Percentiles rank a stretch among this genome's conserved stretches.
Conservation (phyloP, 371 early-diverging fungal species). For the Smittium culicis region DNA sequence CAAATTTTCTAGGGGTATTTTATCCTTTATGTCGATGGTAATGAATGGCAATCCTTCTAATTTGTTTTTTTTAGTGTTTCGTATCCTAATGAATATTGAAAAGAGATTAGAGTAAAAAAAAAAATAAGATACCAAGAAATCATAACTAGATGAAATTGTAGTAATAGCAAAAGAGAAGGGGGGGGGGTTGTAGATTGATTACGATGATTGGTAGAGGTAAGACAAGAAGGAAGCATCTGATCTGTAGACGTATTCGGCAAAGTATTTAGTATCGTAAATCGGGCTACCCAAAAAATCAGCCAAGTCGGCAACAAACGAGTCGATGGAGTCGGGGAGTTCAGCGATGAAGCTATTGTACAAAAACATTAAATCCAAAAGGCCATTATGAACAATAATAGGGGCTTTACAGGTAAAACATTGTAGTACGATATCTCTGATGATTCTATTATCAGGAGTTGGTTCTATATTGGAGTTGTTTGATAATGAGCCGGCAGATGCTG, state of each 20-base stretch:
- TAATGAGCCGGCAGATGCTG: too few relatives aligned
- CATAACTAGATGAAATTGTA: too few relatives aligned
- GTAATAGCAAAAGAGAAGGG: too few relatives aligned
- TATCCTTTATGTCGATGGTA: background rate
- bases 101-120: too few relatives aligned
- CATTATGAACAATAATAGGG: slow-evolving; percentile 71
- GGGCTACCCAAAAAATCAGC: slow-evolving; percentile 65
- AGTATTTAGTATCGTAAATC: slow-evolving; percentile 76
- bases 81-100: too few relatives aligned
- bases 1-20: too few relatives aligned
- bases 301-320: slow-evolving; percentile 58
- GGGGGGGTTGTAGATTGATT: too few relatives aligned
- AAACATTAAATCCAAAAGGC: slow-evolving; percentile 75
- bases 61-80: too few relatives aligned
- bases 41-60: background rate
- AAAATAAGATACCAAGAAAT: too few relatives aligned
- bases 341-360: slow-evolving; percentile 73
- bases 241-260: slow-evolving; percentile 46
- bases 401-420: slow-evolving; percentile 15
- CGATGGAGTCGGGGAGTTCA: slow-evolving; percentile 46
- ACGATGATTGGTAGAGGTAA: slow-evolving; percentile 49
- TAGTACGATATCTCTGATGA: slow-evolving; percentile 19
- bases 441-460: slow-evolving; percentile 16
- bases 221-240: slow-evolving; percentile 58
- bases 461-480: slow-evolving; percentile 12